Base-by-base conservation (phyloP, 495 filamentous ascomycete species). In the Friedmanniomyces simplex region DNA sequence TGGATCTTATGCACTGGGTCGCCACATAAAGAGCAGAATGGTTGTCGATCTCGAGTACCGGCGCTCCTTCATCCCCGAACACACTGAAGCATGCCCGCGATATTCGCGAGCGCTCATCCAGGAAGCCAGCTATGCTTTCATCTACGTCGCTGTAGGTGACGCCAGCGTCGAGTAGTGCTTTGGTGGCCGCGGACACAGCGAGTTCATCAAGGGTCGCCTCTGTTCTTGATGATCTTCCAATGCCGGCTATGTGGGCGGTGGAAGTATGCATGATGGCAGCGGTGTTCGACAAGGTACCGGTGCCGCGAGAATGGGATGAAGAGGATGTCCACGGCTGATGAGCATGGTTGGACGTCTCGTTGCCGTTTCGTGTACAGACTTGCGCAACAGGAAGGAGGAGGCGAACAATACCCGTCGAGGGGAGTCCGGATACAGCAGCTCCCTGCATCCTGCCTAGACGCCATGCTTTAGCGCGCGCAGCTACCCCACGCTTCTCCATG, bases 81-180 rank as follows among this genome's bases (percentile, higher is more conserved):
- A 25, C 8, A 22, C 54, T 8, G 22, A 61, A 48, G 20, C 28
- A 22, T 12, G 6, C 6, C 12, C 26, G 12, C n/a, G 24, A 18
- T 22, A 57, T 26, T 10, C 26, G 50, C 21, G 34, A 53, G 26
- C 22, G 20, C 7, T 34, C 25, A 8, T 39, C 42, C 4, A 48
- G 25, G 41, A 50, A 57, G 24, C 41, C 45, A 10, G 52, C 39
- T 7, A 55, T 39, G 43, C 34, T 21, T 28, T 28, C 43, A 18
- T 54, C 39, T 22, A 61, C 43, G 32, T 61, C 43, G 24, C 48
- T 55, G 58, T 50, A 61, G 6, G 52, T 43, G 3, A 61, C 11
- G 25, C 58, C 58, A 21, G 58, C 58, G 49, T 61, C 58, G 10
- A 61, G 43, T 36, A 61, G 43, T 20, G 58, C 58, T 22, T 61